Evolutionary conservation across 1,284 basidiomycete genomes (phyloP).

Genomic region (Fomitiporia mediterranea): DNA sequence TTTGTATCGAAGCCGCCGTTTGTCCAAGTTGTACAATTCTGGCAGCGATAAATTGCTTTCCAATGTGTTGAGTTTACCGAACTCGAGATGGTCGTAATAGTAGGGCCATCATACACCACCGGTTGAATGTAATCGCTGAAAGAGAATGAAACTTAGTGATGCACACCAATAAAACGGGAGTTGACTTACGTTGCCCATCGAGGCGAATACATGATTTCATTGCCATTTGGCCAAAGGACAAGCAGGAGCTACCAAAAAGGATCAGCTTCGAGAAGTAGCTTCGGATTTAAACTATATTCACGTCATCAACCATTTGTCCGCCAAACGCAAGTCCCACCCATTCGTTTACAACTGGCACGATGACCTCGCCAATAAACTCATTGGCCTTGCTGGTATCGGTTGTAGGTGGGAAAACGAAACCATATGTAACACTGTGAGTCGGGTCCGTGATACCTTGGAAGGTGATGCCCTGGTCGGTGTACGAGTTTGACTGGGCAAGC

Average conservation of each 20-base stretch:
- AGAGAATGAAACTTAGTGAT: neutral
- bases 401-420: conserved; percentile 48
- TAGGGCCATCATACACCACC: conserved; percentile 39
- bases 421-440: conserved; percentile 46
- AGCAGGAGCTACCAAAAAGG: conserved; percentile 35
- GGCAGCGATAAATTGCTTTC: conserved; percentile 55
- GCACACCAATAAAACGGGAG: neutral
- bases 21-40: conserved; percentile 40
- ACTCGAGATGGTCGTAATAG: conserved; percentile 41
- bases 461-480: conserved; percentile 38
- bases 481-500: conserved; percentile 16
- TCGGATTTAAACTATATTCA: neutral
- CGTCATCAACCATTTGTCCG: conserved; percentile 49
- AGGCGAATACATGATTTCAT: conserved; percentile 46
- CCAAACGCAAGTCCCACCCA: conserved; percentile 53
- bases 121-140: conserved; percentile 42
- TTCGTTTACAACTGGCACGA: conserved; percentile 46
- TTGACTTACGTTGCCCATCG: conserved; percentile 43
- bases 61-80: conserved; percentile 48
- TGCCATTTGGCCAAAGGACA: conserved; percentile 55
- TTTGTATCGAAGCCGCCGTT: conserved; percentile 37
- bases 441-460: conserved; percentile 50
- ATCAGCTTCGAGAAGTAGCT: neutral
- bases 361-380: conserved; percentile 60
- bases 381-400: conserved; percentile 35